These are phyloP conservation scores for Komagataella pseudopastoris DNA, from an alignment of 805 yeast species.

Conservation along the genomic window DNA sequence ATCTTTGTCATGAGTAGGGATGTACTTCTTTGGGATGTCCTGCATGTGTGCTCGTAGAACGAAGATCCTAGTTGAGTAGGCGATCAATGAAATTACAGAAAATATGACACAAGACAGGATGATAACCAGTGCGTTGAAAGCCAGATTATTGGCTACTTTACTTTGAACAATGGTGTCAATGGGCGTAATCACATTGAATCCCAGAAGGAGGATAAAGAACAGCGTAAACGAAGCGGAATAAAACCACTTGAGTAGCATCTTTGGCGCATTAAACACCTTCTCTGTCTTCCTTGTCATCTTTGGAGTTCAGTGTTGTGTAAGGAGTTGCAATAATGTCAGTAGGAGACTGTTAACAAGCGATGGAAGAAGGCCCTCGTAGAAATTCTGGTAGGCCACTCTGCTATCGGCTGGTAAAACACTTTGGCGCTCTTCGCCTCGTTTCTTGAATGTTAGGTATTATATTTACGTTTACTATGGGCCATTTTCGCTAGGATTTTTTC, in stretches of 20 bases:
- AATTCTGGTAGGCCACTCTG: not conserved
- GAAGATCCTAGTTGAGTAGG: conserved; percentile 48
- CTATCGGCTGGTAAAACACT: too few species aligned
- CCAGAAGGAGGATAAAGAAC: conserved; percentile 29
- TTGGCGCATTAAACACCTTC: conserved; percentile 5
- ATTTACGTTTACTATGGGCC: not conserved
- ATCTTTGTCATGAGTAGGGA: conserved; percentile 53
- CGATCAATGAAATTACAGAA: conserved; percentile 30
- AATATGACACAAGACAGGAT: conserved; percentile 57
- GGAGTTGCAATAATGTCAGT: not conserved
- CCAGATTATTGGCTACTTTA: conserved; percentile 40
- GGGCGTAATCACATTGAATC: conserved; percentile 59
- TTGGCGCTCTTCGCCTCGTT: not conserved
- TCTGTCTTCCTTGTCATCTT: conserved; percentile 5
- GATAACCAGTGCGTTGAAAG: conserved; percentile 71
- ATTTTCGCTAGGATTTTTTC: not conserved
- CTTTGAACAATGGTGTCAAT: conserved; percentile 63
- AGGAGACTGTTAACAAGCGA: not conserved
- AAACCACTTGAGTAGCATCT: conserved; percentile 18
- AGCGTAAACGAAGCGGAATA: conserved; percentile 30
- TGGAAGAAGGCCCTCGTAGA: not conserved
- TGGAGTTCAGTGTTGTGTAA: not conserved
- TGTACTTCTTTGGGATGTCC: conserved; percentile 69
- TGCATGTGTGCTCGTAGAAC: conserved; percentile 43
- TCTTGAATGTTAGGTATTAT: not conserved